Conservation (phyloP, 164 flowering plant species). For the Chloranthus sessilifolius region DNA sequence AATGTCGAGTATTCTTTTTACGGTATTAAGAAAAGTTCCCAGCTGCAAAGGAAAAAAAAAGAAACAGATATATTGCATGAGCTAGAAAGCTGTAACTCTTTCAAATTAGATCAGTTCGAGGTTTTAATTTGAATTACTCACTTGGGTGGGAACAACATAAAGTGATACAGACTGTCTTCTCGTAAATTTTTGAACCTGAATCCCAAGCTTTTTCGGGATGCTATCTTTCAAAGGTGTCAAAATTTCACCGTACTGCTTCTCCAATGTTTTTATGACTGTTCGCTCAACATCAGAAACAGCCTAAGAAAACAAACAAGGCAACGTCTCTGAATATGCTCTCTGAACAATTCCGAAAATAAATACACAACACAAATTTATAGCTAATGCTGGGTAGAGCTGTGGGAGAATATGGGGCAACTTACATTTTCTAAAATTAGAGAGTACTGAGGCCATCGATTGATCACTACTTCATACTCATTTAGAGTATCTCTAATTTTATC, state of each 20-base stretch:
- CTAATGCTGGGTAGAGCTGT: not conserved
- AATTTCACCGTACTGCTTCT: conserved; percentile 76
- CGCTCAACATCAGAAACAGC: conserved; percentile 78
- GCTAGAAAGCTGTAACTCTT: too few species aligned
- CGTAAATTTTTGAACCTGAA: conserved; percentile 86
- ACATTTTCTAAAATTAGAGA: conserved; percentile 69
- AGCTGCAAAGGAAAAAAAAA: conserved; percentile 36
- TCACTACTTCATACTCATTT: conserved; percentile 70
- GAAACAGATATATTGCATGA: conserved; percentile 2
- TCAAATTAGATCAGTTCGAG: not conserved
- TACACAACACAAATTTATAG: not conserved
- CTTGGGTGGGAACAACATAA: conserved; percentile 70
- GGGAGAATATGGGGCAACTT: conserved; percentile 21
- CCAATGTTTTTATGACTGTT: conserved; percentile 75
- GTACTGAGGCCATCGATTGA: conserved; percentile 87
- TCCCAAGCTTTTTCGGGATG: conserved; percentile 78
- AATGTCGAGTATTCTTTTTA: conserved; percentile 87
- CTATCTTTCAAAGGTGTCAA: conserved; percentile 84
- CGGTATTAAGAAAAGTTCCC: conserved; percentile 76
- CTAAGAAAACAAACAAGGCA: conserved; percentile 28
- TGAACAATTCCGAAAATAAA: too few species aligned
- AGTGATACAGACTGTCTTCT: conserved; percentile 74
- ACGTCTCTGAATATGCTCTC: conserved; percentile 2
- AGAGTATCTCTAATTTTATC: conserved; percentile 56
- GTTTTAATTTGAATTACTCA: conserved; percentile 20